A percentile compares a stretch with the other conserved stretches of the same genome.
Conservation (phyloP, 371 early-diverging fungal species). For the Mucor plumbeus region DNA sequence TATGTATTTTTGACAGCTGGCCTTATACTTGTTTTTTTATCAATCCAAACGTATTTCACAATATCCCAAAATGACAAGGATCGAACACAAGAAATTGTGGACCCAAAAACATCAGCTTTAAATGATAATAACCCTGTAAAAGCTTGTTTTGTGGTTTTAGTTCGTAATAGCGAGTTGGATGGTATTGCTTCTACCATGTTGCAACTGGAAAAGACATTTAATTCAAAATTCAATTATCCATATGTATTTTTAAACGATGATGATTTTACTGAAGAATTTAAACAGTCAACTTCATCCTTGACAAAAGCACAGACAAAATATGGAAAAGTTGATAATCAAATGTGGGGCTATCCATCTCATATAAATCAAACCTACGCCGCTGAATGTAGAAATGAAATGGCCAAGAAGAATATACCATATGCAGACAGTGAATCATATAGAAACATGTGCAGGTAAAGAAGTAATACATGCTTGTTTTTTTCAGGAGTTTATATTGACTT, state of each 20-base stretch:
- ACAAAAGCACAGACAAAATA: slow-evolving; percentile 61
- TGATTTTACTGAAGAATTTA: slow-evolving; percentile 80
- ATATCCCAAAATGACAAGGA: not conserved
- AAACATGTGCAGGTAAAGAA: slow-evolving; percentile 82
- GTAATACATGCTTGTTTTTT: not conserved
- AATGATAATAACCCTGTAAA: slow-evolving; percentile 34
- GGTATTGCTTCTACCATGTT: slow-evolving; percentile 72
- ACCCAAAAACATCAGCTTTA: not conserved
- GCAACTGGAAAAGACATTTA: slow-evolving; percentile 88
- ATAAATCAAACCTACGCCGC: slow-evolving; percentile 77
- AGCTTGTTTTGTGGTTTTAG: slow-evolving; percentile 67
- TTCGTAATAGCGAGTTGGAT: slow-evolving; percentile 80
- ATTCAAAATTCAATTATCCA: slow-evolving; percentile 84
- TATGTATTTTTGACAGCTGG: slow-evolving; percentile 19
- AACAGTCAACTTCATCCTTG: slow-evolving; percentile 56
- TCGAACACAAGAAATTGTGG: not conserved
- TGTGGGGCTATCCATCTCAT: slow-evolving; percentile 87
- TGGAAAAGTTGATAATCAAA: slow-evolving; percentile 54
- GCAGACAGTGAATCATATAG: slow-evolving; percentile 87
- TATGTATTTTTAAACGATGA: slow-evolving; percentile 91
- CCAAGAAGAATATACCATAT: slow-evolving; percentile 71
- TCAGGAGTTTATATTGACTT: not conserved
- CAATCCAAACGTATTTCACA: slow-evolving; percentile 20
- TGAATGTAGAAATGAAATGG: slow-evolving; percentile 62
- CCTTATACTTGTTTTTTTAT: slow-evolving; percentile 11